Base-by-base conservation (phyloP, 2,329 filamentous ascomycete species). In the Dactylellina drechsleri region DNA sequence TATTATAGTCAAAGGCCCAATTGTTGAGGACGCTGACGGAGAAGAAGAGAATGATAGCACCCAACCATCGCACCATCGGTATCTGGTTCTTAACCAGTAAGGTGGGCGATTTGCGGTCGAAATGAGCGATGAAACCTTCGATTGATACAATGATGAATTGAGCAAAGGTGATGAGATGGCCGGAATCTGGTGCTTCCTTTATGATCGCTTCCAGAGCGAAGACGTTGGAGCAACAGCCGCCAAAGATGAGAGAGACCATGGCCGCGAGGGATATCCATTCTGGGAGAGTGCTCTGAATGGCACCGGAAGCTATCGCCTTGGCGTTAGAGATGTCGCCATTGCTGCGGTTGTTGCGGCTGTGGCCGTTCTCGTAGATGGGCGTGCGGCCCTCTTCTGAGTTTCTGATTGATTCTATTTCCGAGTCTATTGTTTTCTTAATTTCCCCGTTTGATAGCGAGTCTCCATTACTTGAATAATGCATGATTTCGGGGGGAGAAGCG, bases 11-110 rank as follows among this genome's bases (percentile, higher is more conserved):
- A 82, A 99, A 99, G 5, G 94, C 95, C 85, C 94, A 94, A 80
- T 99, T 99, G 83, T 99, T 99, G 80, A 99, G 84, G 70, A 98
- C 88, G 80, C 98, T 99, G 83, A 99, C 95, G 76, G 87, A 87
- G 81, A 96, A 95, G 83, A 98, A 98, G 78, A 97, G 87, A 2
- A 91, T 84, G 49, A 97, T 97, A 81, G 96, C 97, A 80, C 94
- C 85, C 58, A 92, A 81, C 93, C 95, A 98, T 81, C 92, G 91
- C 56, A 86, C 86, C 65, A 98, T 84, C 0, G 95, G 95, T 2
- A 98, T 92, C 60, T 88, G 89, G 77, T 93, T 93, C 16, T 87
- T 87, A 67, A 87, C 88, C 52, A 98, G 82, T 77, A 92, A 87
- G 0, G 90, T 89, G 7, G 87, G 87, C 65, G 87, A 87, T 2